Base-by-base conservation (phyloP, 108 stramenopile genomes). In the Pseudonitzschia pungens region DNA sequence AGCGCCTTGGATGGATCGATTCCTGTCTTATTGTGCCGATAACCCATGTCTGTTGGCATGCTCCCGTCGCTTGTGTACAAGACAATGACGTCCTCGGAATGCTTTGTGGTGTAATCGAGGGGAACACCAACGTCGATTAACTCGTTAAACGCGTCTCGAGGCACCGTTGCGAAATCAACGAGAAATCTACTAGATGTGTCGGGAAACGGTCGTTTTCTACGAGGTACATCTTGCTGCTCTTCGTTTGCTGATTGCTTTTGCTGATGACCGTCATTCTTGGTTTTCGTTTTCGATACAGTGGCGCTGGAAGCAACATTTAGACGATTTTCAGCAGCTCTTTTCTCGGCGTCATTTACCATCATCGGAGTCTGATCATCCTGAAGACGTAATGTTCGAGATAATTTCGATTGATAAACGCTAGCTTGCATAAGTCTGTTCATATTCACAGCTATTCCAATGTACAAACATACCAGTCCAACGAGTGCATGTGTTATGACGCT, bases 401-500 rank as follows among this genome's bases (percentile, higher is more conserved):
- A 4, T 2, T 7, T 7, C 53, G 53, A 21, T 54, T 54, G 53
- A 24, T 21, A 2, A 4, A 24, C 2, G 21, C 24, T 21, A 24
- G 24, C 24, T 54, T 54, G 2, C 22, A 54, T 6, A 24, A 24
- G 2, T 54, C 24, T 24, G 22, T 54, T 24, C 53, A 54, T 54
- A 54, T 36, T 36, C 36, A 36, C 36, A 36, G 36, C 36, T 6
- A 36, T 5, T 10, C 81, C 81, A 31, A 74, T 28, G 44, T 77
- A 77, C 29, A 82, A 82, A 70, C 72, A 77, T 22, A 77, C 15
- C n/a, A 71, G 21, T n/a, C 75, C 80, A 45, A 76, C 70, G 1
- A 72, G 3, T n/a, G 59, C 60, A 71, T 77, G 77, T 27, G 10
- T 26, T 58, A 58, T 26, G 1, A 58, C 26, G 26, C 57, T 58